phyloP scores from a whole-genome alignment of 2,329 filamentous ascomycete genomes.

The Epichloe scottii region DNA sequence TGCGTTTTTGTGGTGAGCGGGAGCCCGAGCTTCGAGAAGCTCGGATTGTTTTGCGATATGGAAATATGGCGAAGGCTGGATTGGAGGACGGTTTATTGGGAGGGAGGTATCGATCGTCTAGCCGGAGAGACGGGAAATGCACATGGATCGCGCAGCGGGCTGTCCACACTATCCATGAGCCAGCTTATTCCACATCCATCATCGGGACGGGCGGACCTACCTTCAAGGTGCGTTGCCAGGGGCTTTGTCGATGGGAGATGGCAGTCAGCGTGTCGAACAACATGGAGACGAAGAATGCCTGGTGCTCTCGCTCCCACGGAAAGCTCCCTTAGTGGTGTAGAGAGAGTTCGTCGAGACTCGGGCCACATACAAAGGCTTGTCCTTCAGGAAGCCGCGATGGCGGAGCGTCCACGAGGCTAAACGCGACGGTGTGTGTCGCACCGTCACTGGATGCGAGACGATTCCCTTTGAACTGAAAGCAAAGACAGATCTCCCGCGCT shows the following conservation, averaged over 20 bases:
- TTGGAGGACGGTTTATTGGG: not conserved
- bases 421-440: too few species aligned
- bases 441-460: too few species aligned
- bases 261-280: not conserved
- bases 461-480: not conserved
- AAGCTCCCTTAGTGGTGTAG: too few species aligned
- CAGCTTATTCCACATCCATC: too few species aligned
- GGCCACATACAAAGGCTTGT: too few species aligned
- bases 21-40: not conserved
- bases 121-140: not conserved
- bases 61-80: constrained; percentile 1
- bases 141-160: not conserved
- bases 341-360: too few species aligned
- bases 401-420: too few species aligned
- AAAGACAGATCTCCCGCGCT: not conserved
- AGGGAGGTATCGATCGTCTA: not conserved
- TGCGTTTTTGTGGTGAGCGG: not conserved
- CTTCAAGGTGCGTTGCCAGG: not conserved
- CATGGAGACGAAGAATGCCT: too few species aligned
- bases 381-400: too few species aligned
- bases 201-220: not conserved
- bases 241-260: not conserved
- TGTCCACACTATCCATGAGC: too few species aligned
- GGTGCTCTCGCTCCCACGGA: too few species aligned
- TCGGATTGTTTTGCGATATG: not conserved